Evolutionary conservation across 2,329 filamentous ascomycete species (phyloP), one percentile per base, ranked within the genome.

Genomic region (Endoconidiophora laricicola): DNA sequence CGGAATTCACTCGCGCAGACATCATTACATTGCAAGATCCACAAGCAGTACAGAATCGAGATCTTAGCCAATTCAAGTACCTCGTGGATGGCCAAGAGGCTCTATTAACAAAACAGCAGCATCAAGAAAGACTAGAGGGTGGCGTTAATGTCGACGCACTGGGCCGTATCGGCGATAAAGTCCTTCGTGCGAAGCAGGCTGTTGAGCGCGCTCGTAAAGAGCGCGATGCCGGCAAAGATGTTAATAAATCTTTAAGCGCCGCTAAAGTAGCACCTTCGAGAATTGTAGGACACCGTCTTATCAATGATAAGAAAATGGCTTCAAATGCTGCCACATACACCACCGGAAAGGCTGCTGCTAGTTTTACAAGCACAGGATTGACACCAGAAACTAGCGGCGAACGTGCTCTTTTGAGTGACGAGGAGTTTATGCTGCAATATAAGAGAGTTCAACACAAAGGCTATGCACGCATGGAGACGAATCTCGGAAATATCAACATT

Each of bases 11-110:
- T 26, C 77, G 91, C 55, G 84, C 84, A 58, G 91, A 98, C 64
- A 90, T 98, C 54, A 94, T 98, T 60, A 95, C 87, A 0, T 69
- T 98, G 7, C 93, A 98, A 62, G 91, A 98, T 62, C 91, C 91
- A 9, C 88, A 94, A 61, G 94, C 94, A 62, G 71, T 91, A 18
- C 80, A 83, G 50, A 78, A 79, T 50, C 71, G 90, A 56, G 84
- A 96, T 62, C 71, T 95, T 55, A 87, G 81, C 64, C 78, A 81
- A 43, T 98, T 94, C 71, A 88, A 91, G 61, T 88, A 87, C 58
- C 65, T 98, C 49, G 78, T 87, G 59, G 86, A 96, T 20, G 90
- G 91, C 6, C 74, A 78, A 46, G 74, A 79, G 43, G 78, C 76
- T 3, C 72, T 79, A 2, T 63, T 82, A 45, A 83, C 81, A 0